Evolutionary conservation across 768 basidiomycete genomes (phyloP).

Genomic region (Psilocybe tampanensis): DNA sequence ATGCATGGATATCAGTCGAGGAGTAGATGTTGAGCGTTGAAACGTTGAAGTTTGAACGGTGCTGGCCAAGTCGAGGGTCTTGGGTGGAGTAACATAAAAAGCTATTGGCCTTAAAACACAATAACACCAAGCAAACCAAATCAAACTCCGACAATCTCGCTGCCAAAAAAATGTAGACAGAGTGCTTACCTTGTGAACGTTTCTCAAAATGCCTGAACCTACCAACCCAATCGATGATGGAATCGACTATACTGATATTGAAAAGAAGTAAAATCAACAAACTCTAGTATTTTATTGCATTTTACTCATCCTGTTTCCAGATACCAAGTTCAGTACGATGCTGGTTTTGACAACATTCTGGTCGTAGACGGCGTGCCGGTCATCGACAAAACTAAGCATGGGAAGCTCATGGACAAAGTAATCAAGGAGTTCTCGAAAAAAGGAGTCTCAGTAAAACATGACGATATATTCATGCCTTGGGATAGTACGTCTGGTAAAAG

Average conservation of each 20-base stretch:
- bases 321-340: constrained; percentile 83
- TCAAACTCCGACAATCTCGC: constrained; percentile 18
- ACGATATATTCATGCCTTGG: constrained; percentile 88
- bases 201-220: constrained; percentile 46
- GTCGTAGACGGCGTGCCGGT: constrained; percentile 92
- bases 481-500: constrained; percentile 80
- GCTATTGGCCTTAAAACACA: not conserved
- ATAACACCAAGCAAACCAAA: constrained; percentile 11
- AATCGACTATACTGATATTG: constrained; percentile 89
- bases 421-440: constrained; percentile 83
- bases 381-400: constrained; percentile 84
- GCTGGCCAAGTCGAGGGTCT: not conserved
- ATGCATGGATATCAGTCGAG: too few relatives aligned
- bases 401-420: constrained; percentile 79
- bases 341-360: constrained; percentile 87
- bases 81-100: not conserved
- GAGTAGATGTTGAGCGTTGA: too few relatives aligned
- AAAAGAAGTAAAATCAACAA: constrained; percentile 64
- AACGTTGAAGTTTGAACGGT: too few relatives aligned
- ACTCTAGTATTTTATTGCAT: not conserved
- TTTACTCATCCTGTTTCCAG: constrained; percentile 38
- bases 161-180: constrained; percentile 21
- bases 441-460: constrained; percentile 74
- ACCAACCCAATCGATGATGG: constrained; percentile 53
- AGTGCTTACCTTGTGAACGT: constrained; percentile 11